These are phyloP conservation scores for Carpinus viminea DNA, from an alignment of 306 rosid genomes.

Conservation along the genomic window DNA sequence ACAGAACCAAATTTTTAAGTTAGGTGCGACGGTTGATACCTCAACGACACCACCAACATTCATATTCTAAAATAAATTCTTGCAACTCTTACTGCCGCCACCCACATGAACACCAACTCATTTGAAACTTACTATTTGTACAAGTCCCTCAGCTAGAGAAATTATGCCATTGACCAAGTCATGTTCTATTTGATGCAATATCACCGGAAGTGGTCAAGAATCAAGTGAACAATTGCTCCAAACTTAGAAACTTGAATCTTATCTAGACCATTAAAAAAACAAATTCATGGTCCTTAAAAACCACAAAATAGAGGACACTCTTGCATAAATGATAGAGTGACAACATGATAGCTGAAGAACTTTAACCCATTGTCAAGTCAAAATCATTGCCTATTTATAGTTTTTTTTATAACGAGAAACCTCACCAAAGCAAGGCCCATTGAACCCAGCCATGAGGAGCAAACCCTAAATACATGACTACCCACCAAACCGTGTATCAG, in stretches of 20 bases:
- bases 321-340: not conserved
- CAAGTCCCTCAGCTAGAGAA: not conserved
- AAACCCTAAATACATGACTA: too few relatives aligned
- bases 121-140: too few relatives aligned
- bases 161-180: too few relatives aligned
- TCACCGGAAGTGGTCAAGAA: too few relatives aligned
- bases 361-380: not conserved
- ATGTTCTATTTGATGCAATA: too few relatives aligned
- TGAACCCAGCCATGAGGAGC: too few relatives aligned
- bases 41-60: not conserved
- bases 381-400: too few relatives aligned
- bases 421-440: too few relatives aligned
- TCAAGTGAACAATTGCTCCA: not conserved
- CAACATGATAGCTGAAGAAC: not conserved
- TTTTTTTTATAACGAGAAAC: too few relatives aligned
- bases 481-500: too few relatives aligned
- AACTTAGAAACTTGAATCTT: not conserved
- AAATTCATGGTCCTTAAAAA: not conserved
- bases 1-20: not conserved
- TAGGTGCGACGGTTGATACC: too few relatives aligned
- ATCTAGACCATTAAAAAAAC: not conserved
- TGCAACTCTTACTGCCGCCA: not conserved
- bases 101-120: not conserved
- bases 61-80: not conserved
- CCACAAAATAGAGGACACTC: not conserved